phyloP scores from a whole-genome alignment of 1,284 basidiomycete genomes.

The Caloboletus inedulis region DNA sequence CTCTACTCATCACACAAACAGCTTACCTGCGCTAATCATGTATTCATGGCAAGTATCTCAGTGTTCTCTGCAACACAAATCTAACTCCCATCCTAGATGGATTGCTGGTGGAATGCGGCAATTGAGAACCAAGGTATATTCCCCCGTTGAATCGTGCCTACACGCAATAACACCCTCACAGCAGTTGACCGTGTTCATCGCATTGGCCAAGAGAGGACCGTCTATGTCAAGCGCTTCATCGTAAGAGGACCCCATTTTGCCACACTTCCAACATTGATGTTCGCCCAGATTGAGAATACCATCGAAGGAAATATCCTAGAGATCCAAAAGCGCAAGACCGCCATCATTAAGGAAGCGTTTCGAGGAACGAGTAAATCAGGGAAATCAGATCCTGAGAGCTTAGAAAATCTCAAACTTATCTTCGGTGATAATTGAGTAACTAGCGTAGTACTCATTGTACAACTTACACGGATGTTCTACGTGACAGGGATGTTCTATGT shows the following conservation, averaged over 20 bases:
- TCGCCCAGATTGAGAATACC: constrained; percentile 58
- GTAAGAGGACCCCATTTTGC: constrained; percentile 42
- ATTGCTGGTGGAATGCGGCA: constrained; percentile 94
- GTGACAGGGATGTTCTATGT: no score
- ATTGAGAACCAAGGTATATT: constrained; percentile 82
- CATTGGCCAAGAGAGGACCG: constrained; percentile 80
- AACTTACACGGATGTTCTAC: no score
- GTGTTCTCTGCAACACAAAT: background rate
- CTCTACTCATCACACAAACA: constrained; percentile 29
- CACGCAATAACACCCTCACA: constrained; percentile 32
- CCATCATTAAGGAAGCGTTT: constrained; percentile 79
- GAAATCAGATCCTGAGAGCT: constrained; percentile 58
- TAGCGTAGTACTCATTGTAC: no score
- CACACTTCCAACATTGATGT: constrained; percentile 5
- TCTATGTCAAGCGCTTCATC: constrained; percentile 90
- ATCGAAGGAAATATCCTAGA: constrained; percentile 81
- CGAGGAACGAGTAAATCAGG: constrained; percentile 43
- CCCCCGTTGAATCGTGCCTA: background rate
- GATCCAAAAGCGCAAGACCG: constrained; percentile 88
- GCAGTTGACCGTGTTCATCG: constrained; percentile 80
- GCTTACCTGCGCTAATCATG: constrained; percentile 77
- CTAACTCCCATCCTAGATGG: constrained; percentile 60
- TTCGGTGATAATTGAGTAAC: constrained; percentile 14
- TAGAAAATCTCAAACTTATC: constrained; percentile 57
- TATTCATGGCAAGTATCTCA: constrained; percentile 69